These are phyloP conservation scores for Colletotrichum euphorbiae DNA, from an alignment of 2,329 filamentous ascomycete species.

Conservation along the genomic window DNA sequence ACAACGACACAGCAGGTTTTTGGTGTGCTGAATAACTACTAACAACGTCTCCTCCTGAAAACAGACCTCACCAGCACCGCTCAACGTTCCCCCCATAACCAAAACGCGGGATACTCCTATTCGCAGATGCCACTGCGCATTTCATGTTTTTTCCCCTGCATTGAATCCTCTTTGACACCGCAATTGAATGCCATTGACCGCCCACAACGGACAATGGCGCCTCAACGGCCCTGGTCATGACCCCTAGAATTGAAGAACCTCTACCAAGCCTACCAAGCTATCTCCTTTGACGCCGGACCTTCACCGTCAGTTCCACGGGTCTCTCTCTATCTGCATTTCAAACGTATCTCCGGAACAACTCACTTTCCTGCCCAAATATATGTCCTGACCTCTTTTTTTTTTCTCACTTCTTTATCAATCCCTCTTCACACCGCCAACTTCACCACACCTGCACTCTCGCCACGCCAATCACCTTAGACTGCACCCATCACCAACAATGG, in stretches of 20 bases:
- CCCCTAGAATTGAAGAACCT: constrained; percentile 9
- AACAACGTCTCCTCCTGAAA: constrained; percentile 21
- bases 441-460: not conserved
- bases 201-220: constrained; percentile 27
- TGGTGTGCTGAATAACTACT: constrained; percentile 2
- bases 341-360: constrained; percentile 23
- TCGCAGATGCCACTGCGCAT: constrained; percentile 12
- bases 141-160: constrained; percentile 24
- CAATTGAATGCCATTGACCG: constrained; percentile 28
- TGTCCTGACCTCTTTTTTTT: constrained; percentile 9
- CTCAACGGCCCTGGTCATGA: constrained; percentile 13
- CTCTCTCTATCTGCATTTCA: constrained; percentile 11
- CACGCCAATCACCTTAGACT: not conserved
- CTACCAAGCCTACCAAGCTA: not conserved
- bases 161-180: constrained; percentile 25
- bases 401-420: constrained; percentile 5
- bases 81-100: not conserved
- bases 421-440: constrained; percentile 6
- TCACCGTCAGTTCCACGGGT: constrained; percentile 17
- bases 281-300: constrained; percentile 19
- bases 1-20: constrained; percentile 33
- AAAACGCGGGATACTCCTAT: constrained; percentile 11
- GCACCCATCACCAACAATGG: constrained; percentile 29
- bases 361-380: constrained; percentile 24
- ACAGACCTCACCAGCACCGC: constrained; percentile 27